phyloP scores from a whole-genome alignment of 1,284 basidiomycete species.

The Ceratobasidium sp. region DNA sequence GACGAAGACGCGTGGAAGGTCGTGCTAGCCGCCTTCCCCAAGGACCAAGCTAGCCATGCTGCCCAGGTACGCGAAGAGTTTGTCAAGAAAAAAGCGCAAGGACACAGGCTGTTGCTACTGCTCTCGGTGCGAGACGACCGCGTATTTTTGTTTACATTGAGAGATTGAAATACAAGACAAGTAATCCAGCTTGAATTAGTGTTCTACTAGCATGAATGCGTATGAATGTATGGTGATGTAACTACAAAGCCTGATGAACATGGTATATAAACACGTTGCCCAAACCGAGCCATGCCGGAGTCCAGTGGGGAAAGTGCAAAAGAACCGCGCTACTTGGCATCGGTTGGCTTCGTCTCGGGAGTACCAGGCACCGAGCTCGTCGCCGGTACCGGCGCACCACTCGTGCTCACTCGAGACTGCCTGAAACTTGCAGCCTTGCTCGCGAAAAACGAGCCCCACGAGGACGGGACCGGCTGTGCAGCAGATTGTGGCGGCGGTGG shows the following conservation, averaged over 20 bases:
- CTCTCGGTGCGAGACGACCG: conserved; percentile 75
- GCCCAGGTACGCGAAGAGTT: conserved; percentile 68
- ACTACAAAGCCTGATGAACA: conserved; percentile 30
- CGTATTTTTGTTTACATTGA: conserved; percentile 61
- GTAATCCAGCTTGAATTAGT: neutral
- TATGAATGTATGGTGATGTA: conserved; percentile 32
- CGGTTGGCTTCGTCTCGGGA: conserved; percentile 28
- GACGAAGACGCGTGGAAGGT: conserved; percentile 76
- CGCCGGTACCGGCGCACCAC: neutral
- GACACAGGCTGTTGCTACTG: conserved; percentile 66
- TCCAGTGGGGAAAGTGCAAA: conserved; percentile 6
- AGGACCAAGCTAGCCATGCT: conserved; percentile 61
- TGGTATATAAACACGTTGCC: conserved; percentile 32
- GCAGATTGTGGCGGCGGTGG: conserved; percentile 29
- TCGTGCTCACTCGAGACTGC: conserved; percentile 26
- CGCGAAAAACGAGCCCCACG: conserved; percentile 45
- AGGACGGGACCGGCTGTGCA: conserved; percentile 39
- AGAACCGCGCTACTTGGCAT: neutral
- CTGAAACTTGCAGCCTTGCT: conserved; percentile 44
- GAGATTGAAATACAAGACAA: neutral
- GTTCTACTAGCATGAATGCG: neutral
- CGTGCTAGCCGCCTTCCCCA: conserved; percentile 62
- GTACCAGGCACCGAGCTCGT: conserved; percentile 21
- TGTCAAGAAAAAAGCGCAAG: conserved; percentile 65
- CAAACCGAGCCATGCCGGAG: conserved; percentile 17